Percentiles rank a stretch among this genome's conserved stretches.
These are phyloP conservation scores for Nemania sp. DNA, from an alignment of 2,329 filamentous ascomycete genomes.

Conservation along the genomic window DNA sequence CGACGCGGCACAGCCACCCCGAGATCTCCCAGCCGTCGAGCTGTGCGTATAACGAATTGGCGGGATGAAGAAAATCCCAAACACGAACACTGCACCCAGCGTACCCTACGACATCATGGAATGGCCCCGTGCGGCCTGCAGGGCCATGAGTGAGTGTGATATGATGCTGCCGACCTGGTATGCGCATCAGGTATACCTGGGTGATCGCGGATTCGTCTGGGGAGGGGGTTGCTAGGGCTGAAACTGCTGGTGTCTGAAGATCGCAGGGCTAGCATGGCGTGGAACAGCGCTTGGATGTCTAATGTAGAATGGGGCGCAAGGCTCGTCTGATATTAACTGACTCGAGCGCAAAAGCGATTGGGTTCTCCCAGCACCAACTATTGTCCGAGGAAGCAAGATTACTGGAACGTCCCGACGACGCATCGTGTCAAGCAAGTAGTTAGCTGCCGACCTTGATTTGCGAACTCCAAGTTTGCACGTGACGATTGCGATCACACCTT, in stretches of 20 bases:
- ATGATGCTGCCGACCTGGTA: not conserved
- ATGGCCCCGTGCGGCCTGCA: slow-evolving; percentile 21
- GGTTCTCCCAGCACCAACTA: too few relatives aligned
- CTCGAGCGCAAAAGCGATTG: not conserved
- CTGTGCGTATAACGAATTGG: too few relatives aligned
- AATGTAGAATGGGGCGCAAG: not conserved
- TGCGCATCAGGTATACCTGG: too few relatives aligned
- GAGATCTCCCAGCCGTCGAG: not conserved
- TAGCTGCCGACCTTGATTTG: not conserved
- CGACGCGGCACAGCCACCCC: slow-evolving; percentile 23
- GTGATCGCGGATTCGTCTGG: not conserved
- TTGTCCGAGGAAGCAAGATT: too few relatives aligned
- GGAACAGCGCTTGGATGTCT: not conserved
- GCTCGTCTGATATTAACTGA: not conserved
- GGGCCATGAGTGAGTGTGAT: slow-evolving; percentile 2
- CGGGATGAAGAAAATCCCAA: slow-evolving; percentile 2
- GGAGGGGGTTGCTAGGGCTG: slow-evolving; percentile 18
- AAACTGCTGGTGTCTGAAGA: slow-evolving; percentile 18
- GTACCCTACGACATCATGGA: slow-evolving; percentile 17
- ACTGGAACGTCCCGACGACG: too few relatives aligned
- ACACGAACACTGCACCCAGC: not conserved
- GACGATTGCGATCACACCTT: not conserved
- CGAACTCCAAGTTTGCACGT: not conserved
- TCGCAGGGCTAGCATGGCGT: slow-evolving; percentile 1
- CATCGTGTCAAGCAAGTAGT: too few relatives aligned